Conservation (phyloP, 352 stramenopile genomes). For the Pythium rhizo-oryzae region DNA sequence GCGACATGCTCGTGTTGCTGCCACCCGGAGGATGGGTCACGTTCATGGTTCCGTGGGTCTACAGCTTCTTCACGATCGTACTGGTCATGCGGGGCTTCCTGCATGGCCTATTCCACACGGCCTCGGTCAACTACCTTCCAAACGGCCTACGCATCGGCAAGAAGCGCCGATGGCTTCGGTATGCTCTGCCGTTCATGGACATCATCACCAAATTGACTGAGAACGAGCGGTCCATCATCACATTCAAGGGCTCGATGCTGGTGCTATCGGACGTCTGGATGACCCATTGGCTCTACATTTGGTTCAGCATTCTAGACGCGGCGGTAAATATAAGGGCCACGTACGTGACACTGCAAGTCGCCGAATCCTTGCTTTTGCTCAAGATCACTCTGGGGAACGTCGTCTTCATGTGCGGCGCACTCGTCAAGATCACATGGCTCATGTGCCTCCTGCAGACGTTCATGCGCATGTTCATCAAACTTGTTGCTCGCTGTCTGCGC, state of each 20-base stretch:
- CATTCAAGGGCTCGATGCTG: conserved; percentile 50
- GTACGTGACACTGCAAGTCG: conserved; percentile 50
- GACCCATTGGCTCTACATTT: conserved; percentile 72
- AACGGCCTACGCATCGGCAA: conserved; percentile 36
- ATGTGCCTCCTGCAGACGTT: conserved; percentile 55
- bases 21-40: conserved; percentile 47
- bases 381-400: conserved; percentile 52
- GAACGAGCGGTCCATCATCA: conserved; percentile 44
- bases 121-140: conserved; percentile 37
- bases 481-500: conserved; percentile 34
- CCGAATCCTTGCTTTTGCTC: conserved; percentile 55
- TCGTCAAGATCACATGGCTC: conserved; percentile 61
- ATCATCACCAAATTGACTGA: conserved; percentile 36
- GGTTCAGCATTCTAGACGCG: conserved; percentile 53
- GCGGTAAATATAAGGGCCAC: conserved; percentile 45
- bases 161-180: conserved; percentile 33
- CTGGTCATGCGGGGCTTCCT: conserved; percentile 50
- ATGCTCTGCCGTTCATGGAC: conserved; percentile 51
- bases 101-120: conserved; percentile 41
- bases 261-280: conserved; percentile 66
- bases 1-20: conserved; percentile 43
- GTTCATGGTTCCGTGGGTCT: conserved; percentile 35
- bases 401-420: conserved; percentile 50
- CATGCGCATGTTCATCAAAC: conserved; percentile 34
- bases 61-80: conserved; percentile 44